Evolutionary conservation across 1,139 yeast species (phyloP), one percentile per base, ranked within the genome.

Genomic region (Nakaseomyces nivariensis): DNA sequence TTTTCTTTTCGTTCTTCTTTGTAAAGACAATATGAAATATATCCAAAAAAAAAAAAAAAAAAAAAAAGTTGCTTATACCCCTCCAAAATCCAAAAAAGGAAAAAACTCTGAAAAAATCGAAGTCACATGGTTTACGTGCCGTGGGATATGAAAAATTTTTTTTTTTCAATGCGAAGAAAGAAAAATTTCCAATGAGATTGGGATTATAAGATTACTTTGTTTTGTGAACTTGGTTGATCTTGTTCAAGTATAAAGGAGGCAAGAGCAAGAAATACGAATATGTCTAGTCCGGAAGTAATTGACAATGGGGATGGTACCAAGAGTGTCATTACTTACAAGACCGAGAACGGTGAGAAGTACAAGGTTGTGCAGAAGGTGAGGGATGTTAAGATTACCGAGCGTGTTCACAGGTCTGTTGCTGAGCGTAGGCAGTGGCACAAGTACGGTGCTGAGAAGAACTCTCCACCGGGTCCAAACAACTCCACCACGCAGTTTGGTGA

Each of bases 401-500:
- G 76, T 57, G 97, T 90, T 45, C 89, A 83, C 67, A 86, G 85
- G 45, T 74, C 77, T 48, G 82, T 85, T 58, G 92, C 92, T 29
- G 72, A 72, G 51, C 81, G 92, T 70, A 80, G 79, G 67, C 79
- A 77, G 59, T 85, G 90, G 92, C 61, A 63, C 55, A 86, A 86
- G 69, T 94, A 82, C 68, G 98, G 98, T 51, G 81, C 77, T 54
- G 97, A 92, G 67, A 77, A 74, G 63, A 79, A 77, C 58, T 76
- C 83, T 51, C 79, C 84, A 9, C 80, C 90, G 17, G 97, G 97
- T 4, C 96, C 96, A 51, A 94, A 88, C 70, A 75, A 81, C 52
- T 78, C 86, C 63, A 87, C 95, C 52, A 89, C 97, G n/a, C 88
- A 85, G 63, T 75, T 87, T 51, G 96, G 94, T 56, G 97, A 89